These are phyloP conservation scores for Talaromyces thailandensis DNA, from an alignment of 495 filamentous ascomycete species.

Conservation along the genomic window DNA sequence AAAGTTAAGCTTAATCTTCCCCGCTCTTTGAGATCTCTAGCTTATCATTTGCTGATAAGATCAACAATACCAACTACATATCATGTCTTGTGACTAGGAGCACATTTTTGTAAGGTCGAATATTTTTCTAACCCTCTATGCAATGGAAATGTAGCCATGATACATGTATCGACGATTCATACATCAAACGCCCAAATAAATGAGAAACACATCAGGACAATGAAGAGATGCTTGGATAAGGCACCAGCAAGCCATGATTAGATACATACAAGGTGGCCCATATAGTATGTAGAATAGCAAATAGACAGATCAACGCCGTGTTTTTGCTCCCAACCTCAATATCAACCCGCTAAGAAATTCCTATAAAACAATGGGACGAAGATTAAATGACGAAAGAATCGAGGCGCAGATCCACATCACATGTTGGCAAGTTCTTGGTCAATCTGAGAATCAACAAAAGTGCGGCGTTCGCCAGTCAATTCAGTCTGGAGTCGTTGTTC, in stretches of 20 bases:
- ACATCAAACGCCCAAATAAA: neutral
- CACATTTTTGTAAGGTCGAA: neutral
- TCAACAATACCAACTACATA: neutral
- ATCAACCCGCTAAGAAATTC: conserved; percentile 12
- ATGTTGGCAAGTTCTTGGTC: conserved; percentile 91
- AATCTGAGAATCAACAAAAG: conserved; percentile 84
- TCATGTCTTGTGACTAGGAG: no score
- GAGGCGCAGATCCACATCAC: conserved; percentile 38
- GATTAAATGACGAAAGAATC: conserved; percentile 8
- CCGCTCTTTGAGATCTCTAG: neutral
- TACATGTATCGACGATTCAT: neutral
- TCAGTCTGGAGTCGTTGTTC: conserved; percentile 89
- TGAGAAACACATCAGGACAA: neutral
- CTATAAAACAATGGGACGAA: conserved; percentile 7
- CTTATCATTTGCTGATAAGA: neutral
- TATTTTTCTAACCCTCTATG: neutral
- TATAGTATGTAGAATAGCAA: conserved; percentile 9
- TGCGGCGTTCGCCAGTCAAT: conserved; percentile 68
- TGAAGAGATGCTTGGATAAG: neutral
- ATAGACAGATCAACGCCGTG: conserved; percentile 10
- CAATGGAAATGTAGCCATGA: neutral
- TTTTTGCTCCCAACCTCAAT: conserved; percentile 2
- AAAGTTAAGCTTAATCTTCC: neutral
- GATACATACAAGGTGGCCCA: neutral
- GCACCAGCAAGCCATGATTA: conserved; percentile 5